Evolutionary conservation across 2,329 filamentous ascomycete species (phyloP), one percentile per base, ranked within the genome.

Genomic region (Arthrobotrys musiformis): DNA sequence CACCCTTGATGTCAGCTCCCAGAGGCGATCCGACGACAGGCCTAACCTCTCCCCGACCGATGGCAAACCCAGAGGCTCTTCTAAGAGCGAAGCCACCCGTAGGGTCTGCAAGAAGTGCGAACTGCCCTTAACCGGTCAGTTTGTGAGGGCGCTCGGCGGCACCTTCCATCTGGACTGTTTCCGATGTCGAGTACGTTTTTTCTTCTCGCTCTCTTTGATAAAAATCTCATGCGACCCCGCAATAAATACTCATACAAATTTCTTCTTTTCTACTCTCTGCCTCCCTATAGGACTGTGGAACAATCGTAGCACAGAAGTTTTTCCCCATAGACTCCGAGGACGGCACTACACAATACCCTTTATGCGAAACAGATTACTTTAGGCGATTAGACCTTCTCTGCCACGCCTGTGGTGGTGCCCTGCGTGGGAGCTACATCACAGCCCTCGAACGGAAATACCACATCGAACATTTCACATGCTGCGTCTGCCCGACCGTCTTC

Each of bases 291-390:
- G 95, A 99, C 83, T 99, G 95, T 82, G 93, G 92, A 80, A 92
- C 97, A 84, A 97, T 98, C 77, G 95, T 99, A 40, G 95, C 95
- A 46, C 97, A 94, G 63, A 99, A 99, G 82, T 99, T 99, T 88
- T 99, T 99, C 84, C 95, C 95, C 0, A 92, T 97, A 6, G 94
- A 97, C 80, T 93, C 97, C 81, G 93, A 96, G 81, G 90, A 93
- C 80, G 93, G 93, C 44, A 90, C 88, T 19, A 83, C 84, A 52
- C 95, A 97, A 83, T 98, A 97, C 83, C 95, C 95, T 7, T 89
- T 99, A 2, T 99, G 95, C 86, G 95, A 99, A 85, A 98, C 91
- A 24, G 95, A 99, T 84, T 99, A 99, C 84, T 99, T 99, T 84
- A 89, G 93, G 81, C 90, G 95, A 75, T 89, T 99, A 17, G 93